These are phyloP conservation scores for Rachicladosporium sp. DNA, from an alignment of 2,329 filamentous ascomycete species.

Conservation along the genomic window DNA sequence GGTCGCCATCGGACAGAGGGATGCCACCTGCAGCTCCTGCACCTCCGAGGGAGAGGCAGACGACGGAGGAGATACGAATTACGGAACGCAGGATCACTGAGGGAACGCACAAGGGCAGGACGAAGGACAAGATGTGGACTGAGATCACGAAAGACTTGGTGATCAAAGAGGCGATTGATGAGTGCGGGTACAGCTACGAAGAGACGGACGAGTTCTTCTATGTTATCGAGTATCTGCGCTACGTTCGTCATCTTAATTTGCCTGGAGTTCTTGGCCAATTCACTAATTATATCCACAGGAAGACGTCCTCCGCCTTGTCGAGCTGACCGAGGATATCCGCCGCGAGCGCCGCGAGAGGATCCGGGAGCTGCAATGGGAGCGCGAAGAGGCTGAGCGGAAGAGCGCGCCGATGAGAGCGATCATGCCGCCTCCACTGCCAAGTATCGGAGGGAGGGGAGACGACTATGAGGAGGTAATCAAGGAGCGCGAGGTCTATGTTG, in stretches of 20 bases:
- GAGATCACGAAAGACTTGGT: conserved; percentile 94
- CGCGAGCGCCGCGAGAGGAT: conserved; percentile 48
- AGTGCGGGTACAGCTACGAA: conserved; percentile 75
- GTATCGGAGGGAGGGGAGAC: no score
- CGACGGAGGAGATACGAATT: conserved; percentile 30
- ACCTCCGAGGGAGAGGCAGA: conserved; percentile 6
- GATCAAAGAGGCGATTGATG: conserved; percentile 71
- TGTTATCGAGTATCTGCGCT: conserved; percentile 77
- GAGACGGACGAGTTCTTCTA: conserved; percentile 87
- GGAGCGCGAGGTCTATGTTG: no score
- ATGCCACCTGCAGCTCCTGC: conserved; percentile 13
- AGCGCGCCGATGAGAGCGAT: no score
- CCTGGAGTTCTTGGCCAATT: conserved; percentile 5
- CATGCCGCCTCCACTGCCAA: no score
- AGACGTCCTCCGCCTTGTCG: conserved; percentile 72
- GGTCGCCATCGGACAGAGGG: conserved; percentile 3
- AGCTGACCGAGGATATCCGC: conserved; percentile 72
- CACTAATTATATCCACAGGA: conserved; percentile 59
- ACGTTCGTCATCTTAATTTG: conserved; percentile 42
- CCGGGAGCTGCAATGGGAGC: conserved; percentile 50
- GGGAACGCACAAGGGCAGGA: conserved; percentile 9
- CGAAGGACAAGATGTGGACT: conserved; percentile 62
- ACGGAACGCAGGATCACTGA: conserved; percentile 6
- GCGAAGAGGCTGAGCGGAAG: conserved; percentile 37
- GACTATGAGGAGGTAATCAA: no score